Percentiles rank a stretch among this genome's conserved stretches.
Conservation (phyloP, 179 eudicot species). For the Beta macrorhiza region DNA sequence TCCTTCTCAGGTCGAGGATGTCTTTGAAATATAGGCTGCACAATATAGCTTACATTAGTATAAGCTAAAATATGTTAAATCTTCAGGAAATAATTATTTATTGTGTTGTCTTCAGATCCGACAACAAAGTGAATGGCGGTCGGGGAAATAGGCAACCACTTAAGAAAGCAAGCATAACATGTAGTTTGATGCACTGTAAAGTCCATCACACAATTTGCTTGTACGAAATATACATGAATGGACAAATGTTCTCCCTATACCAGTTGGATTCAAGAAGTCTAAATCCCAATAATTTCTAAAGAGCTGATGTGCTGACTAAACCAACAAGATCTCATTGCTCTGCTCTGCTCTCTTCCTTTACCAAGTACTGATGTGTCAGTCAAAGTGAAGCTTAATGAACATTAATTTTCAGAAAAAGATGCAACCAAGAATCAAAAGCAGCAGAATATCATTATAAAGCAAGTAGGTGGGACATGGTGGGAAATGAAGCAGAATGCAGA, state of each 20-base stretch:
- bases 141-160: not conserved
- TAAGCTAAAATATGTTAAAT: slow-evolving; percentile 10
- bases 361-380: not conserved
- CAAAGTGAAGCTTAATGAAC: not conserved
- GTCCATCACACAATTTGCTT: not conserved
- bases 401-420: not conserved
- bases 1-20: slow-evolving; percentile 74
- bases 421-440: not conserved
- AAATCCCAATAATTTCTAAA: too few species aligned
- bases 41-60: slow-evolving; percentile 10
- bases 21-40: slow-evolving; percentile 63
- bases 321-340: not conserved
- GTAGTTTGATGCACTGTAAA: not conserved
- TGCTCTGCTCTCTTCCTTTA: not conserved
- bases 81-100: not conserved
- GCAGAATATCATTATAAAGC: not conserved
- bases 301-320: too few species aligned
- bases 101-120: not conserved
- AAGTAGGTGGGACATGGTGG: not conserved
- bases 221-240: not conserved
- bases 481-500: not conserved
- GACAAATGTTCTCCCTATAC: not conserved
- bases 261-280: too few species aligned
- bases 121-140: not conserved
- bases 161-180: not conserved